Conservation (phyloP, 2,329 filamentous ascomycete species). For the Xylaria arbuscula region DNA sequence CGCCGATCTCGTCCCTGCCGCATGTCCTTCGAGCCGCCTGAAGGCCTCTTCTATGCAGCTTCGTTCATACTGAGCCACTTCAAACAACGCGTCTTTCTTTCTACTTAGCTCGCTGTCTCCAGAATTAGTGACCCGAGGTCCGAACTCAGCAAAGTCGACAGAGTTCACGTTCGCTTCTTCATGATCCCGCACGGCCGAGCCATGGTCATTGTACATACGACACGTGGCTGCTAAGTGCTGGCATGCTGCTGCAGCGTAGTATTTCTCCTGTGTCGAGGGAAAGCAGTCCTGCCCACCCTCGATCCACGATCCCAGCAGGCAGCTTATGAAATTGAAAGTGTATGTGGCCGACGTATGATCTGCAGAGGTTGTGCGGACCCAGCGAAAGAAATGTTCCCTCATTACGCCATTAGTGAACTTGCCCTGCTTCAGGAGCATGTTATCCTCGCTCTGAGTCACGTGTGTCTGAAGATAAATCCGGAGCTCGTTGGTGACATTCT, state of each 20-base stretch:
- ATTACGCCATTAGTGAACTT: conserved; percentile 10
- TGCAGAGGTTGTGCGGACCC: conserved; percentile 38
- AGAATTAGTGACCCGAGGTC: not conserved
- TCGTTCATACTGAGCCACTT: conserved; percentile 14
- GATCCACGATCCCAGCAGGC: conserved; percentile 16
- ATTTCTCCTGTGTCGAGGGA: conserved; percentile 20
- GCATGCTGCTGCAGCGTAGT: conserved; percentile 22
- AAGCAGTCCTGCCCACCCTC: conserved; percentile 21
- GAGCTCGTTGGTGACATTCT: conserved; percentile 27
- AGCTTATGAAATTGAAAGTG: conserved; percentile 29
- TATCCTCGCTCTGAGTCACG: conserved; percentile 34
- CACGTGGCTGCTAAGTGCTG: conserved; percentile 45
- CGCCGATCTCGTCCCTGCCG: not conserved
- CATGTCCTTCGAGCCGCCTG: conserved; percentile 1
- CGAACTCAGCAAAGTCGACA: conserved; percentile 49
- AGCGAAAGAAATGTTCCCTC: conserved; percentile 31
- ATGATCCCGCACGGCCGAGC: conserved; percentile 45
- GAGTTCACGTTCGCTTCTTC: conserved; percentile 51
- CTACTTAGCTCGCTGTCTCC: not conserved
- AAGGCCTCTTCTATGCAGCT: conserved; percentile 9
- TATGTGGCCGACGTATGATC: conserved; percentile 38
- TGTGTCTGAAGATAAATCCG: conserved; percentile 32
- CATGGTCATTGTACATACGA: conserved; percentile 52
- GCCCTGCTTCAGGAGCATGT: conserved; percentile 6
- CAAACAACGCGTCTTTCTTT: conserved; percentile 8